Percentiles rank a stretch among this genome's conserved stretches.
Conservation (phyloP, 1,139 yeast genomes). For the Geotrichum histeridarum region DNA sequence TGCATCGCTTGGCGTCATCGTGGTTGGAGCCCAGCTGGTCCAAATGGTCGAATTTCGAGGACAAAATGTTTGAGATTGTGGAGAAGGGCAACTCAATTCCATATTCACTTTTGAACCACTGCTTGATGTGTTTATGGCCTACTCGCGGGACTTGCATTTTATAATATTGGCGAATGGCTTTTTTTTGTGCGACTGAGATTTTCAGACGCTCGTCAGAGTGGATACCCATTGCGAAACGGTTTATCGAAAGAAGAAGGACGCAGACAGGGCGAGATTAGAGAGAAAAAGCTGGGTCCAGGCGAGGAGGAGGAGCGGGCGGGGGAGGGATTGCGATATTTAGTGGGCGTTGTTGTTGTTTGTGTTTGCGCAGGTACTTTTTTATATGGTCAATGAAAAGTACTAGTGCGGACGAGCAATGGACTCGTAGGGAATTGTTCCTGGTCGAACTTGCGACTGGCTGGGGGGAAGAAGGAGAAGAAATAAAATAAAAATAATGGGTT, state of each 20-base stretch:
- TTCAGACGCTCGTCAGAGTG: slow-evolving; percentile 20
- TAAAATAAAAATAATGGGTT: neutral
- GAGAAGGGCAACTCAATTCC: slow-evolving; percentile 18
- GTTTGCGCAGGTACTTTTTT: neutral
- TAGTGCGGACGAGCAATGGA: too few relatives aligned
- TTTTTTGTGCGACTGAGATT: slow-evolving; percentile 20
- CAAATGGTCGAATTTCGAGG: slow-evolving; percentile 20
- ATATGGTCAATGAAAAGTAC: too few relatives aligned
- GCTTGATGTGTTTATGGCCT: slow-evolving; percentile 18
- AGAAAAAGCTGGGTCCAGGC: neutral
- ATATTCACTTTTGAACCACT: slow-evolving; percentile 19
- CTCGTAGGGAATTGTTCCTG: too few relatives aligned
- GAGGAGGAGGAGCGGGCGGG: neutral
- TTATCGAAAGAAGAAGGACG: neutral
- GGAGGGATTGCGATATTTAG: neutral
- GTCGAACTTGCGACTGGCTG: too few relatives aligned
- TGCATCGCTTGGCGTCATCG: slow-evolving; percentile 19
- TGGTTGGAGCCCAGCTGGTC: slow-evolving; percentile 19
- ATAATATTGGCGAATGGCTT: slow-evolving; percentile 19
- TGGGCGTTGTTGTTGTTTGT: neutral
- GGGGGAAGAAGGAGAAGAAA: too few relatives aligned
- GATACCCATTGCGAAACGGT: slow-evolving; percentile 11
- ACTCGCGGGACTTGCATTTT: slow-evolving; percentile 13
- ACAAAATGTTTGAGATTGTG: slow-evolving; percentile 20
- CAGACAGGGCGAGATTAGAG: neutral